Evolutionary conservation across 768 basidiomycete genomes (phyloP).

Genomic region (Termitomyces titanicus): DNA sequence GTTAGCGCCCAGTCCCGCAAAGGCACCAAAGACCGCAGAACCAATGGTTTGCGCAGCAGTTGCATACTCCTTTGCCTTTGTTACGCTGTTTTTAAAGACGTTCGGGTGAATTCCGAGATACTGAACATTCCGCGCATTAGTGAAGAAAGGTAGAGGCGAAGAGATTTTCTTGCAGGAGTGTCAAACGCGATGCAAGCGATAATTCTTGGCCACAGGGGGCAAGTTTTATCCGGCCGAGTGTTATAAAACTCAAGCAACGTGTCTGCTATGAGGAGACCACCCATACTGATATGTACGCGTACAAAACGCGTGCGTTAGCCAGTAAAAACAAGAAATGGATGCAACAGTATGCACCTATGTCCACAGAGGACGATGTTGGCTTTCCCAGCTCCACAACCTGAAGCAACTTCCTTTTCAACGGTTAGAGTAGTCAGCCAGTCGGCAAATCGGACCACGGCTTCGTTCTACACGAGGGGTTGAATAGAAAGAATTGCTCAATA

Average conservation of each 20-base stretch:
- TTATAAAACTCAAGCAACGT: slow-evolving; percentile 69
- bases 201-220: slow-evolving; percentile 85
- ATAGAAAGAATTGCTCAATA: not conserved
- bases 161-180: slow-evolving; percentile 66
- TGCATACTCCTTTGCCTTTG: slow-evolving; percentile 70
- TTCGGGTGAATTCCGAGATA: slow-evolving; percentile 84
- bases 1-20: slow-evolving; percentile 46
- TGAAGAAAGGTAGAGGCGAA: not conserved
- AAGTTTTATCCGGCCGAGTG: slow-evolving; percentile 57
- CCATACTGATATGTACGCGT: slow-evolving; percentile 61
- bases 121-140: slow-evolving; percentile 33
- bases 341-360: slow-evolving; percentile 56
- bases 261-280: slow-evolving; percentile 86
- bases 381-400: slow-evolving; percentile 72
- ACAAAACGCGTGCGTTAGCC: not conserved
- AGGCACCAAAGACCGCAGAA: slow-evolving; percentile 55
- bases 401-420: slow-evolving; percentile 78
- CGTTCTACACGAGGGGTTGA: slow-evolving; percentile 42
- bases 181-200: slow-evolving; percentile 85
- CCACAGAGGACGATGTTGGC: slow-evolving; percentile 86
- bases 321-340: not conserved
- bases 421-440: slow-evolving; percentile 92
- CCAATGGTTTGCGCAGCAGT: slow-evolving; percentile 62
- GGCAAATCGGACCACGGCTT: slow-evolving; percentile 80
- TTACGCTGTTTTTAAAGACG: slow-evolving; percentile 81